phyloP scores from a whole-genome alignment of 177 flowering plant genomes.

The Vitis hybrid region DNA sequence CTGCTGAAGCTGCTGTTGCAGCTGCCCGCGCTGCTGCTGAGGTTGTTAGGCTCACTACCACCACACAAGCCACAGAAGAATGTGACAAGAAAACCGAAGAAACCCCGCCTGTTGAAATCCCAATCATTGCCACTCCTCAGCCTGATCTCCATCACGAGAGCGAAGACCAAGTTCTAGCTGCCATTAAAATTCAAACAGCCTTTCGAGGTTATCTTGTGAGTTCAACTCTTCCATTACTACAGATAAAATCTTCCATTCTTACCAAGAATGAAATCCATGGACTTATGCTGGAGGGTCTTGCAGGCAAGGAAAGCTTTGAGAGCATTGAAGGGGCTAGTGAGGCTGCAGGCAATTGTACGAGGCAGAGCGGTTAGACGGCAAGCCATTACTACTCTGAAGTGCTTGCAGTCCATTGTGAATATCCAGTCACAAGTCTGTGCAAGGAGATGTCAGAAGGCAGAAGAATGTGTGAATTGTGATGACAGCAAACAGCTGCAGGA shows the following conservation, averaged over 20 bases:
- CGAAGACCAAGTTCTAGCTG: conserved; percentile 36
- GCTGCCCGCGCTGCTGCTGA: conserved; percentile 54
- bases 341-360: conserved; percentile 75
- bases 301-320: conserved; percentile 89
- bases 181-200: conserved; percentile 67
- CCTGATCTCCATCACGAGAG: neutral
- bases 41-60: conserved; percentile 38
- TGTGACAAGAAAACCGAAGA: conserved; percentile 14
- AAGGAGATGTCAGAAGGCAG: conserved; percentile 34
- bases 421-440: conserved; percentile 68
- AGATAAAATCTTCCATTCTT: too few relatives aligned
- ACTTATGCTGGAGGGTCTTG: conserved; percentile 1
- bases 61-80: conserved; percentile 13
- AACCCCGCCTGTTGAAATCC: neutral
- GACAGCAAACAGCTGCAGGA: conserved; percentile 12
- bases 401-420: conserved; percentile 74
- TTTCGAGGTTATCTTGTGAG: conserved; percentile 82
- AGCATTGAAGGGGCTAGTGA: conserved; percentile 85
- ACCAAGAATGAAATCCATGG: neutral
- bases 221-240: neutral
- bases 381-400: conserved; percentile 62
- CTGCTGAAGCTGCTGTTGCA: conserved; percentile 55
- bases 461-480: conserved; percentile 16
- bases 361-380: conserved; percentile 77
- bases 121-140: neutral